Conservation (phyloP, 805 yeast species). For the Tetrapisispora iriomotensis region DNA sequence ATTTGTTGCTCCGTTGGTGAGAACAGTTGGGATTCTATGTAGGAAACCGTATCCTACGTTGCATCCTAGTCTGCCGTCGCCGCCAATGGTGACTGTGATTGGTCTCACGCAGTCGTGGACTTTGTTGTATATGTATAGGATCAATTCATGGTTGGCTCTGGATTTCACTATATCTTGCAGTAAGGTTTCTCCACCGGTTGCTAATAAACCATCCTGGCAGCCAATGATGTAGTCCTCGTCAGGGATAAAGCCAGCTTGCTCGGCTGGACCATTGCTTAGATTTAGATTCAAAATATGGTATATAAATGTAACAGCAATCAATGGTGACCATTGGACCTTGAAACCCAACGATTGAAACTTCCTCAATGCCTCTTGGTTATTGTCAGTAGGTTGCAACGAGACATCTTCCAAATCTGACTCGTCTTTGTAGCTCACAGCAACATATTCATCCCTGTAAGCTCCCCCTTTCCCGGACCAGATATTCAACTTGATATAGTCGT, state of each 20-base stretch:
- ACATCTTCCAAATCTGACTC: conserved; percentile 21
- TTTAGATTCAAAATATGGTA: conserved; percentile 78
- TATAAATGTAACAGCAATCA: conserved; percentile 66
- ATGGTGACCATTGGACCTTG: conserved; percentile 66
- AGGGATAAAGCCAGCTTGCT: conserved; percentile 69
- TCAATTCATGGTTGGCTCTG: conserved; percentile 36
- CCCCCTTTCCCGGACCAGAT: conserved; percentile 91
- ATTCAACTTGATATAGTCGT: conserved; percentile 40
- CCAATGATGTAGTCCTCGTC: conserved; percentile 85
- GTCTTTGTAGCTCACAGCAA: conserved; percentile 24
- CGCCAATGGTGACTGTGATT: conserved; percentile 75
- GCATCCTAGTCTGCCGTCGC: conserved; percentile 78
- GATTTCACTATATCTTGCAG: conserved; percentile 57
- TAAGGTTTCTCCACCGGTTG: conserved; percentile 79
- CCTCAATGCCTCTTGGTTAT: conserved; percentile 9
- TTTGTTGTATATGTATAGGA: conserved; percentile 74
- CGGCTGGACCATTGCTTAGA: conserved; percentile 66
- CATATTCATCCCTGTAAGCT: conserved; percentile 33
- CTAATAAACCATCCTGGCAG: conserved; percentile 73
- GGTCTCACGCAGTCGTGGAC: conserved; percentile 82
- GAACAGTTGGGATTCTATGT: conserved; percentile 65
- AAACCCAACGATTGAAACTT: conserved; percentile 50
- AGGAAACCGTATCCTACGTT: conserved; percentile 89
- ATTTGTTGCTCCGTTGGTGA: background rate
- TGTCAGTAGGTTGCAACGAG: conserved; percentile 23